These are phyloP conservation scores for Nicotiana undulata DNA, from an alignment of 257 asterid species.

Conservation along the genomic window DNA sequence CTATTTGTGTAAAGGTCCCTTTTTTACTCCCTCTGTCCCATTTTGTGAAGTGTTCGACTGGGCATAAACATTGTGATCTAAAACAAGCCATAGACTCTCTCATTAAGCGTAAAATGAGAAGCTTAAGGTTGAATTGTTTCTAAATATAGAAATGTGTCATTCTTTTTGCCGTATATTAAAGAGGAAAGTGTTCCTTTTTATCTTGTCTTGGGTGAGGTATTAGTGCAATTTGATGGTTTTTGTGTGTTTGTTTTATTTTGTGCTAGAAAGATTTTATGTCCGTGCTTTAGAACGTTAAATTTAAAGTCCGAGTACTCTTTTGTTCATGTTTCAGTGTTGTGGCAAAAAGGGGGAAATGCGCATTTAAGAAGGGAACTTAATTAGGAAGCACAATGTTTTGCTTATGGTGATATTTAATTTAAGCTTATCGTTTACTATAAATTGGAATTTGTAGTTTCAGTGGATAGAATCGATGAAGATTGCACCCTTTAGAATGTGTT, in stretches of 20 bases:
- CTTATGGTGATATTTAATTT: not conserved
- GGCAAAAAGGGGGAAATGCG: not conserved
- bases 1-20: no score
- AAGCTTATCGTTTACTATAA: not conserved
- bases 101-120: no score
- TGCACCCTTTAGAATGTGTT: not conserved
- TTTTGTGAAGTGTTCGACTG: no score
- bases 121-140: no score
- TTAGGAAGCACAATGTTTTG: not conserved
- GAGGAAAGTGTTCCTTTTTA: no score
- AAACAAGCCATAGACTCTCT: no score
- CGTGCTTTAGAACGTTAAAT: not conserved
- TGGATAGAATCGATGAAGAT: not conserved
- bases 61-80: no score
- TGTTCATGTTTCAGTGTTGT: not conserved
- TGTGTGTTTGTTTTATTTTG: not conserved
- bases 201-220: no score
- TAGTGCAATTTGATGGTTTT: not conserved
- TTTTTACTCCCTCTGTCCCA: no score
- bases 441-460: not conserved
- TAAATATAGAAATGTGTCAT: no score
- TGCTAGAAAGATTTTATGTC: not conserved
- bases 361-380: not conserved
- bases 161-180: no score
- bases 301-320: not conserved